Evolutionary conservation across 2,329 filamentous ascomycete species (phyloP), one percentile per base, ranked within the genome.

Genomic region (Hypoxylon sp.): DNA sequence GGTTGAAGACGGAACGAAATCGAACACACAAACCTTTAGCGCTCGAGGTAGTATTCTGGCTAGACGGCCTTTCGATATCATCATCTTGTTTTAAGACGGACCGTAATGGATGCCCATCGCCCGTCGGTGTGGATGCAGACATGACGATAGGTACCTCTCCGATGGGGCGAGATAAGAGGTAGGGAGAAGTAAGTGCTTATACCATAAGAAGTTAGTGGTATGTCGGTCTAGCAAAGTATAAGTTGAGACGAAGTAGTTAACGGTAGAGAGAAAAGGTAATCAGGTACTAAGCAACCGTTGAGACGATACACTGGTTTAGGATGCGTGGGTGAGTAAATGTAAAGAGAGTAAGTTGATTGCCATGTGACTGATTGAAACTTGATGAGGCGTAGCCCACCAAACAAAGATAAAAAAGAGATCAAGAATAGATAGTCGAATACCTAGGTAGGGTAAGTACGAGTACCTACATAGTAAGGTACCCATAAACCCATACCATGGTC

Each of bases 21-120:
- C 19, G 47, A 51, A 68, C 11, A 19, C 20, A 71, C 73, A 52
- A 65, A 75, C 73, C 73, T 75, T 75, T 74, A 11, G 59, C 52
- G 20, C 62, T 70, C 10, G 67, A 53, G 37, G 56, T 52, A 30
- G 63, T 64, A 54, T 67, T 70, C 17, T 64, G 62, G 19, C 70
- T 56, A 1, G 70, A 69, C 3, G 65, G 47, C 28, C 70, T 68
- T 39, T 75, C 73, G 15, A 65, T 54, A 41, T 75, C 74, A 56
- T 75, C 73, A 17, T 76, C 74, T 34, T 73, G 68, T 57, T 74
- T 76, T 56, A 76, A 59, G 46, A 72, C 73, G 52, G 74, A 73
- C 19, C 73, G 72, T 20, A 74, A 69, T 19, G 72, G 73, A 13
- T 62, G 68, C 8, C 67, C 61, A 13, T 72, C 72, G n/a, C 51